Percentiles rank a stretch among this genome's conserved stretches.
Evolutionary conservation across 495 filamentous ascomycete genomes (phyloP).

Genomic region (Umbilicaria muhlenbergii): DNA sequence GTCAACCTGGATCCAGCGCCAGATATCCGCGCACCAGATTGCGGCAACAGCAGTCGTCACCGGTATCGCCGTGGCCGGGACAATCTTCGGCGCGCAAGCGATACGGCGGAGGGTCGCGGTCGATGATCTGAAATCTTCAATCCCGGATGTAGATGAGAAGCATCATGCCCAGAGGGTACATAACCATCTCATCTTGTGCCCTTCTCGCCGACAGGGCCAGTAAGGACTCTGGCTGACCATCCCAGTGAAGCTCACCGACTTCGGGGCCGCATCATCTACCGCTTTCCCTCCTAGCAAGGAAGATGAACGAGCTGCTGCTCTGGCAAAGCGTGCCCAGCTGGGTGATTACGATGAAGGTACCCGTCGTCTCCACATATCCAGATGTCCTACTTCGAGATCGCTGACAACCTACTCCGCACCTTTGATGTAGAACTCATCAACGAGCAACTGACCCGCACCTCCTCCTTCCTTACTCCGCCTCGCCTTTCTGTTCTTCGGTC

Average conservation of each 20-base stretch:
- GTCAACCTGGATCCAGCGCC: slow-evolving; percentile 41
- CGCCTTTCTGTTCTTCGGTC: slow-evolving; percentile 66
- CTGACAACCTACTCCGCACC: slow-evolving; percentile 7
- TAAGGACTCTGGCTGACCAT: slow-evolving; percentile 14
- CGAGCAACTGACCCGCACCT: slow-evolving; percentile 90
- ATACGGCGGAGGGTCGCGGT: slow-evolving; percentile 45
- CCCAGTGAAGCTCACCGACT: slow-evolving; percentile 55
- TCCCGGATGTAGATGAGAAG: slow-evolving; percentile 36
- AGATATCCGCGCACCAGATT: slow-evolving; percentile 46
- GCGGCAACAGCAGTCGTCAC: slow-evolving; percentile 62
- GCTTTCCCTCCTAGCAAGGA: slow-evolving; percentile 45
- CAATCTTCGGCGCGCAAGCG: slow-evolving; percentile 57
- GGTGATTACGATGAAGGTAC: slow-evolving; percentile 87
- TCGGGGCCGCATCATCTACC: slow-evolving; percentile 45
- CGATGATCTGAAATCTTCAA: slow-evolving; percentile 54
- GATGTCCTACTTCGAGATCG: background rate
- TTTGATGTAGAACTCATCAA: slow-evolving; percentile 58
- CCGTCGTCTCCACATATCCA: background rate
- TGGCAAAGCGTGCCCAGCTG: slow-evolving; percentile 64
- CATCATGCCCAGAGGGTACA: slow-evolving; percentile 27
- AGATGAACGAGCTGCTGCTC: slow-evolving; percentile 56
- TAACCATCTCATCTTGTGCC: slow-evolving; percentile 2
- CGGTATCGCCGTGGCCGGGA: slow-evolving; percentile 54
- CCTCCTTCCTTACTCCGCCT: slow-evolving; percentile 72
- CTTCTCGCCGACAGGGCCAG: slow-evolving; percentile 1